Base-by-base conservation (phyloP, 192 early-diverging fungal species). In the Anaeromyces robustus region DNA sequence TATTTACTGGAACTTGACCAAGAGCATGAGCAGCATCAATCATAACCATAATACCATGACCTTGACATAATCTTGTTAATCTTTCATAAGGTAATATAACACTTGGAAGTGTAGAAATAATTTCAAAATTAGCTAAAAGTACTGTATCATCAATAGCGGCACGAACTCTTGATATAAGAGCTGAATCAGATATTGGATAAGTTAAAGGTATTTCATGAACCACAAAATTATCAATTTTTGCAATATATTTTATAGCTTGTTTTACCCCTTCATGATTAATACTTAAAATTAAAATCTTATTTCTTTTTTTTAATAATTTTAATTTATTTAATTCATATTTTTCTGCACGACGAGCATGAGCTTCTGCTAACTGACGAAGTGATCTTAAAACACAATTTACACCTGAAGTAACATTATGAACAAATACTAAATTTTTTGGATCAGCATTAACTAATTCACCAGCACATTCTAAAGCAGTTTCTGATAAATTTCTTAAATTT, bases 1-100 rank as follows among this genome's bases (percentile, higher is more conserved):
- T 52, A 41, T 92, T 82, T 2, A 92, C 78, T 39, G 89, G 90
- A 29, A 93, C 87, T 82, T 93, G 92, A 16, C 91, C 91, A 77
- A 93, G 87, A 29, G 90, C 82, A 81, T 93, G 92, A 13, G 92
- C 92, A 43, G 89, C 92, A 82, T 93, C 92, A 19, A 93, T 84
- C 80, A 90, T 82, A 11, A 88, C 87, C 59, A 90, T 77, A 81
- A 92, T 89, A 26, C 86, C 82, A 79, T 91, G 79, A 29, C 86
- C 79, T 22, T 85, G 82, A 26, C 90, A 83, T 59, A 87, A 32
- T 77, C 81, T 9, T 77, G 86, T 78, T 39, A 87, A 41, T 77
- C 77, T 79, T 84, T 89, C 80, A 84, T 85, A 81, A 37, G 92
- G 85, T 79, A 89, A 39, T 79, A 78, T 77, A 34, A 87, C 85